Base-by-base conservation (phyloP, 371 early-diverging fungal species). In the Zopfochytrium polystomum region DNA sequence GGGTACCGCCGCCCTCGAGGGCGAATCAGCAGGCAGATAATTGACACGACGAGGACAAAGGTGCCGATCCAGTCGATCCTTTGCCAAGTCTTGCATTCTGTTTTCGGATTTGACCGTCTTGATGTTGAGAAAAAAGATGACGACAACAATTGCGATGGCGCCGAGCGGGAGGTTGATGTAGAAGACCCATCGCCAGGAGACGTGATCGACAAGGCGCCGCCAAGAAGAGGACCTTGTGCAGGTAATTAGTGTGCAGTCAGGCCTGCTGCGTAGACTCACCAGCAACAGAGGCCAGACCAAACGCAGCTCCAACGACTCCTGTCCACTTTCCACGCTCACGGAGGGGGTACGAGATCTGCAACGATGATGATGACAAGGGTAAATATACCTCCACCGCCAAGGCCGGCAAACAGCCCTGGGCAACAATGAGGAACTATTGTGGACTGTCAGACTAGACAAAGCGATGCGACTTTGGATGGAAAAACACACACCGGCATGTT, bases 361-460 rank as follows among this genome's bases (percentile, higher is more conserved):
- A 92, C 81, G 53, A 90, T 83, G 48, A 91, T 87, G 52, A 85
- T 76, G 22, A 82, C 79, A 57, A 88, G 69, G 0, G 79, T 63
- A 33, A 85, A 65, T 7, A n/a, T n/a, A n/a, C n/a, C n/a, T n/a
- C n/a, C n/a, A n/a, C n/a, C n/a, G n/a, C n/a, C n/a, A n/a, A n/a
- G 90, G 15, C 68, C 68, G 25, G 65, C 62, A 34, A n/a, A 73
- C 30, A 15, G 84, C 87, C 46, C 92, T 80, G 18, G 82, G 85
- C n/a, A 81, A 67, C 18, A 92, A 90, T 22, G 93, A 76, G 64
- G 79, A 22, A 60, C 46, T 38, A 84, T 73, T 20, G 84, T 81
- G 45, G 74, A 58, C 29, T 86, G 55, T 26, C 81, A 67, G n/a
- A 80, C 77, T 42, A n/a, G 20, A 13, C 20, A 62, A 55, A 70